Conservation (phyloP, 2,329 filamentous ascomycete genomes). For the Nothophaeocryptopus gaeumannii region DNA sequence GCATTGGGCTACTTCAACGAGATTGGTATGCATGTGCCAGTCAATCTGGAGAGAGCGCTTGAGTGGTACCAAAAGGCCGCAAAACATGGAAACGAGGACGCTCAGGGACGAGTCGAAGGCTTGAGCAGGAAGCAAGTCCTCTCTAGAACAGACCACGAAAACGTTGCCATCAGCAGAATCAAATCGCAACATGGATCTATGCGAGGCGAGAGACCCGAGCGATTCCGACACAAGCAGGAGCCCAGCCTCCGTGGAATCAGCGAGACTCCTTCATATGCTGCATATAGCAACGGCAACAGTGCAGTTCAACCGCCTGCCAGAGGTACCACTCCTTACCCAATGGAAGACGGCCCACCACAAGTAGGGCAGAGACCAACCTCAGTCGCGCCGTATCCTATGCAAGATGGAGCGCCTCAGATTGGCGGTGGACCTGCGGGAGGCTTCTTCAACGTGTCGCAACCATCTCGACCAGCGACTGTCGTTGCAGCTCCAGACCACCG, state of each 20-base stretch:
- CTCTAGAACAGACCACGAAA: slow-evolving; percentile 88
- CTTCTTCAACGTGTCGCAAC: slow-evolving; percentile 36
- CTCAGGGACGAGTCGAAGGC: slow-evolving; percentile 74
- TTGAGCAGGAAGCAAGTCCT: slow-evolving; percentile 73
- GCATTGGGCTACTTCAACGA: slow-evolving; percentile 97
- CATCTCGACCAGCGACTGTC: slow-evolving; percentile 37
- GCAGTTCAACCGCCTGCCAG: slow-evolving; percentile 20
- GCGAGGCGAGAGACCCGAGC: slow-evolving; percentile 46
- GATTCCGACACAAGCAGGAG: slow-evolving; percentile 39
- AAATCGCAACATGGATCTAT: slow-evolving; percentile 57
- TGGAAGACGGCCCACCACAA: slow-evolving; percentile 36
- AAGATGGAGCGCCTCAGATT: slow-evolving; percentile 49
- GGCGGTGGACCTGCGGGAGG: slow-evolving; percentile 31
- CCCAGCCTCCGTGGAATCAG: slow-evolving; percentile 22
- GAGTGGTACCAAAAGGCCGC: slow-evolving; percentile 90
- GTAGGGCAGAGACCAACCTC: slow-evolving; percentile 47
- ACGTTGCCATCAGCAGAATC: slow-evolving; percentile 82
- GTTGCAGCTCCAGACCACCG: slow-evolving; percentile 51
- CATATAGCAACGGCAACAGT: slow-evolving; percentile 16
- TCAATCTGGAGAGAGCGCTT: slow-evolving; percentile 76
- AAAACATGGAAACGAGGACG: slow-evolving; percentile 88
- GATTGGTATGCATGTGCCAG: slow-evolving; percentile 87
- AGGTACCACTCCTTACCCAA: slow-evolving; percentile 32
- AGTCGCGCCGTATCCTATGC: slow-evolving; percentile 67
- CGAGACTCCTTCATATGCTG: slow-evolving; percentile 11